Evolutionary conservation across 2,329 filamentous ascomycete species (phyloP).

Genomic region (Chrysosphaeria jannelii): DNA sequence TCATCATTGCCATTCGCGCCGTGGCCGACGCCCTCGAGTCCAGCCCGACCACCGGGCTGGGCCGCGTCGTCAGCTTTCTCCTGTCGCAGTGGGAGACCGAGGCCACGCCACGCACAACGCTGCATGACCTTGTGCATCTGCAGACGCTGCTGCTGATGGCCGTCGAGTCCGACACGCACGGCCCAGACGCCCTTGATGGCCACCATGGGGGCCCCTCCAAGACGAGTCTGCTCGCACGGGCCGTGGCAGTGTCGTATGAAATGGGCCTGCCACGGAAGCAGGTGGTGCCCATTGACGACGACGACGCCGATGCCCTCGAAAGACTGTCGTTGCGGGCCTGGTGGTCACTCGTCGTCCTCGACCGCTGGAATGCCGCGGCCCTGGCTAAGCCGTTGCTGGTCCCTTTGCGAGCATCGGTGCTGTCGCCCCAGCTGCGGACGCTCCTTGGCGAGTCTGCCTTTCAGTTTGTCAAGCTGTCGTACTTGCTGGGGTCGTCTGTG

Average conservation of each 20-base stretch:
- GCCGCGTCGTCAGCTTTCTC: slow-evolving; percentile 15
- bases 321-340: slow-evolving; percentile 21
- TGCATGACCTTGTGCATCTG: slow-evolving; percentile 25
- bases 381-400: slow-evolving; percentile 31
- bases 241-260: slow-evolving; percentile 32
- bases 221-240: slow-evolving; percentile 27
- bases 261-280: slow-evolving; percentile 25
- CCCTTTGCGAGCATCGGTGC: slow-evolving; percentile 27
- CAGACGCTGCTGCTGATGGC: slow-evolving; percentile 36
- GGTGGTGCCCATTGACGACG: slow-evolving; percentile 10
- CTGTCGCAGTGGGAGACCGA: slow-evolving; percentile 21
- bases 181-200: slow-evolving; percentile 12
- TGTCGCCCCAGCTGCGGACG: slow-evolving; percentile 25
- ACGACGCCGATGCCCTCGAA: slow-evolving; percentile 18
- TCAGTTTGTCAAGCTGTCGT: slow-evolving; percentile 29
- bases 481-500: slow-evolving; percentile 16
- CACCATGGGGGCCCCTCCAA: slow-evolving; percentile 16
- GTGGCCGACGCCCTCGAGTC: slow-evolving; percentile 22
- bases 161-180: slow-evolving; percentile 30
- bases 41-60: slow-evolving; percentile 4
- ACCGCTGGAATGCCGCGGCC: slow-evolving; percentile 43
- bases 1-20: slow-evolving; percentile 28
- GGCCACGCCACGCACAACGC: slow-evolving; percentile 10
- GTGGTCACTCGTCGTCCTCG: slow-evolving; percentile 42
- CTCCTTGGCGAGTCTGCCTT: slow-evolving; percentile 32